phyloP scores from a whole-genome alignment of 768 basidiomycete species.

The Boletellus ananiceps region DNA sequence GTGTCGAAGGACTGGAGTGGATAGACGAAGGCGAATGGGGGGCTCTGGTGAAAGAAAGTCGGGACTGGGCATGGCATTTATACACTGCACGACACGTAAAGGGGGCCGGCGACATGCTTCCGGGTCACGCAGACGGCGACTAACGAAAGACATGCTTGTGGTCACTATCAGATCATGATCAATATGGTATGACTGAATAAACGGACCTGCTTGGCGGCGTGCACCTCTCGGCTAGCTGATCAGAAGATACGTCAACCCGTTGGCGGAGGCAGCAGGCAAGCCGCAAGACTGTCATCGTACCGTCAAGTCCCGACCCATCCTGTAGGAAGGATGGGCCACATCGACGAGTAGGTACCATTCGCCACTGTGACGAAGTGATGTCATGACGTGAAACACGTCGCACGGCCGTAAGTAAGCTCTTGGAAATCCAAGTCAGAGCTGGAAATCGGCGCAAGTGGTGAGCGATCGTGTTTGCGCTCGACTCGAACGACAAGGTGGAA shows the following conservation, averaged over 20 bases:
- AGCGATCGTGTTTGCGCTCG: too few relatives aligned
- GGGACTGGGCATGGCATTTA: conserved; percentile 10
- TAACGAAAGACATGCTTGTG: background rate
- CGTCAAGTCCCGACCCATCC: background rate
- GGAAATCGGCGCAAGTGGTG: too few relatives aligned
- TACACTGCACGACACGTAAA: conserved; percentile 2
- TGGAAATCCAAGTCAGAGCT: too few relatives aligned
- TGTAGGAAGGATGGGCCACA: background rate
- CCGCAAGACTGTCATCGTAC: conserved; percentile 1
- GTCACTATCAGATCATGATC: too few relatives aligned
- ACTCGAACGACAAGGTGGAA: too few relatives aligned
- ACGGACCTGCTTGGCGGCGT: background rate
- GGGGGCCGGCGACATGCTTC: too few relatives aligned
- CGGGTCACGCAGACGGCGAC: background rate
- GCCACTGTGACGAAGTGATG: background rate
- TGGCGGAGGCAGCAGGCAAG: background rate
- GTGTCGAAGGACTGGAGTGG: background rate
- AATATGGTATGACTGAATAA: conserved; percentile 11
- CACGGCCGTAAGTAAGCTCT: too few relatives aligned
- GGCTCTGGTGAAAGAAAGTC: conserved; percentile 1
- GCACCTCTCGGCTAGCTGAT: background rate
- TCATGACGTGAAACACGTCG: conserved; percentile 14
- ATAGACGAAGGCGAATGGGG: background rate
- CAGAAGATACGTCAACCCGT: conserved; percentile 7
- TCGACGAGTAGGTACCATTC: too few relatives aligned